Conservation (phyloP, 2,329 filamentous ascomycete genomes). For the Colletotrichum filicis region DNA sequence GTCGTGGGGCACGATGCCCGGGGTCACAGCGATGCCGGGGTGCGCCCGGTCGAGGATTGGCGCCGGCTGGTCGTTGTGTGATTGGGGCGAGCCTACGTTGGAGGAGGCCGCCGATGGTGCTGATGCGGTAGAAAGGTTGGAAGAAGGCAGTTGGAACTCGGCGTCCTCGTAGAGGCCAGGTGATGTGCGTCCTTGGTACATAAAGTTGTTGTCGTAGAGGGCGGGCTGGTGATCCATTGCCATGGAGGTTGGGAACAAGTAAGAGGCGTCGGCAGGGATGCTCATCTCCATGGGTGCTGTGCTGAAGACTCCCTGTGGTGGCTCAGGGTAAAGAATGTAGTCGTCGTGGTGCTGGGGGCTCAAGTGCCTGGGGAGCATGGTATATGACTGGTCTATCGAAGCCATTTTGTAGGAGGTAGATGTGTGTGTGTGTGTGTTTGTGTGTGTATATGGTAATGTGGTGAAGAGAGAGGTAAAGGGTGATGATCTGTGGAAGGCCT, state of each 20-base stretch:
- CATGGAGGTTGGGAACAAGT: conserved; percentile 52
- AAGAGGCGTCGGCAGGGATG: conserved; percentile 59
- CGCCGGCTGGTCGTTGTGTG: conserved; percentile 67
- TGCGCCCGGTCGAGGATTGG: conserved; percentile 69
- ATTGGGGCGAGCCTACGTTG: conserved; percentile 74
- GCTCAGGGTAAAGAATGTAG: conserved; percentile 59
- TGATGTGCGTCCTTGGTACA: conserved; percentile 59
- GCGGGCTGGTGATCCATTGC: conserved; percentile 56
- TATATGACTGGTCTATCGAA: conserved; percentile 40
- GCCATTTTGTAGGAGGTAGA: conserved; percentile 35
- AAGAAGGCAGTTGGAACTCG: conserved; percentile 63
- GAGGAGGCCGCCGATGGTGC: conserved; percentile 74
- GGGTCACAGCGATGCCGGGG: conserved; percentile 68
- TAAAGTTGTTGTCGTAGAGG: conserved; percentile 60
- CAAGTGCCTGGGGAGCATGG: conserved; percentile 41
- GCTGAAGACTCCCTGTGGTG: conserved; percentile 53
- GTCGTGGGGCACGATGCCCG: conserved; percentile 70
- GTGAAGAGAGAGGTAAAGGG: background rate
- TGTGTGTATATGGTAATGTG: background rate
- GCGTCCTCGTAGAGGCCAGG: conserved; percentile 63
- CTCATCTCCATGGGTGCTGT: conserved; percentile 58
- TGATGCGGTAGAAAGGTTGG: conserved; percentile 70
- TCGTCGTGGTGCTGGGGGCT: conserved; percentile 47
- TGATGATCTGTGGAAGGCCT: background rate
- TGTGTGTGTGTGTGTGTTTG: background rate